phyloP scores from a whole-genome alignment of 2,329 filamentous ascomycete genomes.

The Parascedosporium putredinis region DNA sequence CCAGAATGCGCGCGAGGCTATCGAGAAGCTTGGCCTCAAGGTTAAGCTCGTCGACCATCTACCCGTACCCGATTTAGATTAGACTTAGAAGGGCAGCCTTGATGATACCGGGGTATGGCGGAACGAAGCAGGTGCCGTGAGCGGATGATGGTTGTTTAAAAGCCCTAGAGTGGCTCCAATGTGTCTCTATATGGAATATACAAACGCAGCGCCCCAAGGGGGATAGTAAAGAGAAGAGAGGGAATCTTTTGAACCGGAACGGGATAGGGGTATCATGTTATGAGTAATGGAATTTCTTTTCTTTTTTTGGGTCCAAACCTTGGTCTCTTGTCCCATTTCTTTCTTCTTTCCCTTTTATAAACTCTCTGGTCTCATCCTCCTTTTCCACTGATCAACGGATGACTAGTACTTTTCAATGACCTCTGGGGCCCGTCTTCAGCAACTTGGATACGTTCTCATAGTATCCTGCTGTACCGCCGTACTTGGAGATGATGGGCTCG shows the following conservation, averaged over 20 bases:
- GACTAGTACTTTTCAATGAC: conserved; percentile 25
- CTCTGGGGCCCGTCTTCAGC: conserved; percentile 35
- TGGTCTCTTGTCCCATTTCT: not conserved
- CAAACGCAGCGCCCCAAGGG: too few species aligned
- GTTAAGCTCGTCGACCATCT: conserved; percentile 68
- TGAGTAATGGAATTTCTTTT: too few species aligned
- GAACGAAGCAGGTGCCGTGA: too few species aligned
- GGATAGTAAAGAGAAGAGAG: too few species aligned
- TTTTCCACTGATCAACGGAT: too few species aligned
- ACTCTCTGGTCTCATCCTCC: not conserved
- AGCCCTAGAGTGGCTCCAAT: not conserved
- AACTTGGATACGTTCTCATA: conserved; percentile 51
- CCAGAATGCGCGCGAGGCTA: conserved; percentile 51
- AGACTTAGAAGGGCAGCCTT: not conserved
- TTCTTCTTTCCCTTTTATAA: not conserved
- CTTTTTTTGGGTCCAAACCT: too few species aligned
- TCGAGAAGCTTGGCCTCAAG: conserved; percentile 54
- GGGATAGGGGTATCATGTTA: too few species aligned
- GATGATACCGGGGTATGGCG: not conserved
- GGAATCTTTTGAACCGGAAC: too few species aligned
- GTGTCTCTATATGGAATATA: not conserved
- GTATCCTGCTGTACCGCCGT: conserved; percentile 48
- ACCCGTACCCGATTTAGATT: conserved; percentile 58
- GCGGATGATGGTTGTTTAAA: too few species aligned
- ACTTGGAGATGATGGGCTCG: conserved; percentile 32